Percentiles rank a stretch among this genome's conserved stretches.
phyloP scores from a whole-genome alignment of 176 grass and related monocot genomes.

The Poa annua region DNA sequence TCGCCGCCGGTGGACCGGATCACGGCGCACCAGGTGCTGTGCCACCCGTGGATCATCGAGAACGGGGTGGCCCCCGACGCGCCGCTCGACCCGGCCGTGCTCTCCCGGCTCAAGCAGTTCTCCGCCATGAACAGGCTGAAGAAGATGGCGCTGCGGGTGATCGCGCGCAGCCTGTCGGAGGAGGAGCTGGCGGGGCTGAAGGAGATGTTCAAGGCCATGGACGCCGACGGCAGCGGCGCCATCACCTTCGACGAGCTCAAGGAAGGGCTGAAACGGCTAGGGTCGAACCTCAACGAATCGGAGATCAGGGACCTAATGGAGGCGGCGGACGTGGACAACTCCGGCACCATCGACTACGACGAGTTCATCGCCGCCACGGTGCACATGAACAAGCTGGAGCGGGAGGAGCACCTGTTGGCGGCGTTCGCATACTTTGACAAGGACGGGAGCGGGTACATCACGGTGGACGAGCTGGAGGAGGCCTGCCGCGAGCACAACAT shows the following conservation, averaged over 20 bases:
- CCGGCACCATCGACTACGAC: slow-evolving; percentile 72
- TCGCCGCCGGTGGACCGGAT: slow-evolving; percentile 53
- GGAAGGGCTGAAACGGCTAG: slow-evolving; percentile 51
- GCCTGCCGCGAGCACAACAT: slow-evolving; percentile 83
- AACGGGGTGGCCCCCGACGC: slow-evolving; percentile 60
- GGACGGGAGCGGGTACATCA: slow-evolving; percentile 82
- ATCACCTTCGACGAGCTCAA: slow-evolving; percentile 81
- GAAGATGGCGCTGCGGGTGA: slow-evolving; percentile 71
- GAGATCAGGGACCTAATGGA: slow-evolving; percentile 71
- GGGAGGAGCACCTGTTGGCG: slow-evolving; percentile 66
- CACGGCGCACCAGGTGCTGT: slow-evolving; percentile 68
- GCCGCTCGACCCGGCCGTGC: slow-evolving; percentile 55
- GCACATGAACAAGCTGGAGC: slow-evolving; percentile 78
- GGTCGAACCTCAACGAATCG: slow-evolving; percentile 57
- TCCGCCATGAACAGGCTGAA: slow-evolving; percentile 67
- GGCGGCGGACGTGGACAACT: slow-evolving; percentile 67
- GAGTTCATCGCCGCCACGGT: slow-evolving; percentile 78
- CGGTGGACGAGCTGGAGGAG: slow-evolving; percentile 78
- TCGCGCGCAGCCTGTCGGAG: slow-evolving; percentile 57
- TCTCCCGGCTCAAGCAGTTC: slow-evolving; percentile 70
- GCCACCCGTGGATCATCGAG: slow-evolving; percentile 74
- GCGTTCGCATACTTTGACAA: slow-evolving; percentile 88
- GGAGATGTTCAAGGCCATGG: slow-evolving; percentile 83
- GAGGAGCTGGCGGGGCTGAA: slow-evolving; percentile 72
- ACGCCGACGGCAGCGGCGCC: slow-evolving; percentile 62